These are phyloP conservation scores for Cordyceps farinosa DNA, from an alignment of 2,329 filamentous ascomycete genomes.

Conservation along the genomic window DNA sequence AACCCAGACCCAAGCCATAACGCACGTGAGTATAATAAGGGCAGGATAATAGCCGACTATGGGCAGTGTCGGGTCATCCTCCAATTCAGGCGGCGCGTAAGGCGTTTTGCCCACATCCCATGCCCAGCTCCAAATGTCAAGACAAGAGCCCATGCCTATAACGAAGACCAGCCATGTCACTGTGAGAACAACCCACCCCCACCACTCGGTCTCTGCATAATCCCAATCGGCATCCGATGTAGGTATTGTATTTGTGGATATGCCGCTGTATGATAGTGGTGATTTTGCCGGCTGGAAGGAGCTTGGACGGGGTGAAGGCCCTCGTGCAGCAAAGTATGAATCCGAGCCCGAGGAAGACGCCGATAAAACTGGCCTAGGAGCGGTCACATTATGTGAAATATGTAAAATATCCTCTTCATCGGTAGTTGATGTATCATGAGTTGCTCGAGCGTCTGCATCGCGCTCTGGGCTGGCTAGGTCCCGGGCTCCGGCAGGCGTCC, in stretches of 20 bases:
- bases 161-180: conserved; percentile 97
- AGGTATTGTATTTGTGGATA: conserved; percentile 47
- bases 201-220: conserved; percentile 94
- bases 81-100: conserved; percentile 89
- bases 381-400: conserved; percentile 50
- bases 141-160: conserved; percentile 90
- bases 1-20: conserved; percentile 99
- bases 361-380: conserved; percentile 39
- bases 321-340: conserved; percentile 54
- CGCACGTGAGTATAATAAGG: conserved; percentile 83
- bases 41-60: conserved; percentile 98
- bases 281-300: conserved; percentile 55
- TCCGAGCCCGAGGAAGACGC: conserved; percentile 56
- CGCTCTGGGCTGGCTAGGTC: not conserved
- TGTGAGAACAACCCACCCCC: conserved; percentile 90
- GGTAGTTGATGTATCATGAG: conserved; percentile 60
- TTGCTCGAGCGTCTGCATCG: conserved; percentile 23
- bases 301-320: conserved; percentile 42
- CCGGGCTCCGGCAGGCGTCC: too few species aligned
- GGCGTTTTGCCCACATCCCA: conserved; percentile 98
- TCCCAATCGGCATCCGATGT: conserved; percentile 65
- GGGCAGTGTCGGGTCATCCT: conserved; percentile 90
- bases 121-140: conserved; percentile 96
- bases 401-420: conserved; percentile 78
- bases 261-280: conserved; percentile 53